These are phyloP conservation scores for Pseudogymnoascus sp. DNA, from an alignment of 2,329 filamentous ascomycete genomes.

Conservation along the genomic window DNA sequence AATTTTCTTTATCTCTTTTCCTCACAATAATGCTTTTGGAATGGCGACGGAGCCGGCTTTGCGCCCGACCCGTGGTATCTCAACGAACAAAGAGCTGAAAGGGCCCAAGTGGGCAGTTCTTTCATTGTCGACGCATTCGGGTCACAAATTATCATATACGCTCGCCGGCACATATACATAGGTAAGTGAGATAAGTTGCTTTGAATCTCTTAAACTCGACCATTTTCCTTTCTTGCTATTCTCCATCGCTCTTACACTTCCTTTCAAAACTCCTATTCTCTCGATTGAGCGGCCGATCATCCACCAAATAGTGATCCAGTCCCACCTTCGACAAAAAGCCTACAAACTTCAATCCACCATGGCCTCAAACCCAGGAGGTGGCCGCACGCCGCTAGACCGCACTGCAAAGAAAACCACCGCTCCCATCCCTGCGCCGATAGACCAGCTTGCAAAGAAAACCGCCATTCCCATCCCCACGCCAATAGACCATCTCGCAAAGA, in stretches of 20 bases:
- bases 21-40: not conserved
- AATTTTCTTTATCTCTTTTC: not conserved
- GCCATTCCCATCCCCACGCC: too few species aligned
- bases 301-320: not conserved
- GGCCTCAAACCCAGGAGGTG: not conserved
- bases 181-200: not conserved
- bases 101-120: not conserved
- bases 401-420: not conserved
- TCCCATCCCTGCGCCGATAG: not conserved
- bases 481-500: not conserved
- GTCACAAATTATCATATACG: not conserved
- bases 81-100: not conserved
- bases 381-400: not conserved
- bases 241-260: not conserved
- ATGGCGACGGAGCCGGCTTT: not conserved
- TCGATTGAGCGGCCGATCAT: not conserved
- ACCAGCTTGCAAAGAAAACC: too few species aligned
- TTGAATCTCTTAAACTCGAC: not conserved
- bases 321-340: not conserved
- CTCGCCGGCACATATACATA: not conserved
- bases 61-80: not conserved
- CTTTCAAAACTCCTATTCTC: not conserved
- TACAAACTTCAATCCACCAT: not conserved
- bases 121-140: not conserved
- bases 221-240: not conserved